phyloP scores from a whole-genome alignment of 345 rosid species.

The sweet orange (Citrus sinensis) region DNA sequence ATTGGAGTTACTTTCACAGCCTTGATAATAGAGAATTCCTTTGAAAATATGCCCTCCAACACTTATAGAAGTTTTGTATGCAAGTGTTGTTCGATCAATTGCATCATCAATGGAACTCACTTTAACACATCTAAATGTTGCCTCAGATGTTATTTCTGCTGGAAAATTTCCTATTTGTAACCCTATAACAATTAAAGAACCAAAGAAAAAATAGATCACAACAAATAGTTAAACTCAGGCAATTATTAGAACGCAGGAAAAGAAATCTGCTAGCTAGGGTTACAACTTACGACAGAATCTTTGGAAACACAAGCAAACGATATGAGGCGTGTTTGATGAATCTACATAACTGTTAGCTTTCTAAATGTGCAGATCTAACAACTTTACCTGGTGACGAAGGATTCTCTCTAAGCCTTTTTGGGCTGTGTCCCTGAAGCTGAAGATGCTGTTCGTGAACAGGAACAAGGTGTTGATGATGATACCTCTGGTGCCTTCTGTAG shows the following conservation, averaged over 20 bases:
- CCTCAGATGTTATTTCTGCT: slow-evolving; percentile 34
- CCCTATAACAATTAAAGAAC: slow-evolving; percentile 22
- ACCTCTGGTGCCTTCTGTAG: slow-evolving; percentile 14
- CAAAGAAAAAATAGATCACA: neutral
- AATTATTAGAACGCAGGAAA: neutral
- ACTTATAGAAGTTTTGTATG: slow-evolving; percentile 45
- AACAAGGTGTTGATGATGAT: slow-evolving; percentile 3
- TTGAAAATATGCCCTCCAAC: slow-evolving; percentile 51
- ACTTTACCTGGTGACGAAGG: slow-evolving; percentile 9
- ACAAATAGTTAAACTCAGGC: neutral
- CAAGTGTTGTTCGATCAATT: slow-evolving; percentile 31
- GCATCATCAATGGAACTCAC: slow-evolving; percentile 37
- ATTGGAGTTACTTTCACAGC: slow-evolving; percentile 21
- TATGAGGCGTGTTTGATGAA: neutral
- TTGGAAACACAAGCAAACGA: slow-evolving; percentile 24
- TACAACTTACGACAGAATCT: neutral
- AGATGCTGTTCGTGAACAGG: slow-evolving; percentile 21
- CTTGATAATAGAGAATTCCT: slow-evolving; percentile 59
- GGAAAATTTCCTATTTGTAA: slow-evolving; percentile 38
- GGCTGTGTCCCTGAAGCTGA: slow-evolving; percentile 24
- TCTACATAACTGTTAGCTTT: neutral
- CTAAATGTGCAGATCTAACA: slow-evolving; percentile 8
- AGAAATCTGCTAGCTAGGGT: neutral
- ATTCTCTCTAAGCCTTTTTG: slow-evolving; percentile 41
- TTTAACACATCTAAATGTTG: slow-evolving; percentile 42